phyloP scores from a whole-genome alignment of 257 asterid species.

The Solanum etuberosum region DNA sequence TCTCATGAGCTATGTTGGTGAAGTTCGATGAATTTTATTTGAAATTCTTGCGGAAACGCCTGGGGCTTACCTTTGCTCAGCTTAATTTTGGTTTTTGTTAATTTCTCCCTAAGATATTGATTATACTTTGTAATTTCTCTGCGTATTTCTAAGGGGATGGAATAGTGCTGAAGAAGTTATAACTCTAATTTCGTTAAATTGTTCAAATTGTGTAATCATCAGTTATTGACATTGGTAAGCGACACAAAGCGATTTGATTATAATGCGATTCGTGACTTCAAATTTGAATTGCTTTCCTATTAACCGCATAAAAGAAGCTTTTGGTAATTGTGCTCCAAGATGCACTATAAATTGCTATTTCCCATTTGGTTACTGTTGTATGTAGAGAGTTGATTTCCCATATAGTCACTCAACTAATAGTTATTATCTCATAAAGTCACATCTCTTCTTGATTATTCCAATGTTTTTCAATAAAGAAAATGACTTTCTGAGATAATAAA shows the following conservation, averaged over 20 bases:
- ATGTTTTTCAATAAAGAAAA: neutral
- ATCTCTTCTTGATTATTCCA: neutral
- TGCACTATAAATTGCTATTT: neutral
- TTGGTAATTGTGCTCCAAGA: neutral
- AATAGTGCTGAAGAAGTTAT: neutral
- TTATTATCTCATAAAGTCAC: neutral
- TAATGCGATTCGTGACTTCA: neutral
- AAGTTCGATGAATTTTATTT: neutral
- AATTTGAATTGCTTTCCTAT: neutral
- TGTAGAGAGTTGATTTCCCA: neutral
- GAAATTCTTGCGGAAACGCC: neutral
- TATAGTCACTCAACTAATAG: neutral
- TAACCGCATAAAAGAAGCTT: neutral
- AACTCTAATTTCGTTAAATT: neutral
- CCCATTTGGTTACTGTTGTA: neutral
- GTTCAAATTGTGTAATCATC: neutral
- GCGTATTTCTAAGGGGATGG: neutral
- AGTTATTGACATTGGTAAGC: neutral
- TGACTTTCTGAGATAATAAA: neutral
- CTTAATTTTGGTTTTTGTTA: neutral
- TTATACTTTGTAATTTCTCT: neutral
- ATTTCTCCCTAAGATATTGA: neutral
- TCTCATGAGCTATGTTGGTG: neutral
- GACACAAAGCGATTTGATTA: neutral
- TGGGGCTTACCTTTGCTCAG: neutral